Percentiles rank a stretch among this genome's conserved stretches.
phyloP scores from a whole-genome alignment of 169 alveolate genomes.

The Plasmodium gaboni region DNA sequence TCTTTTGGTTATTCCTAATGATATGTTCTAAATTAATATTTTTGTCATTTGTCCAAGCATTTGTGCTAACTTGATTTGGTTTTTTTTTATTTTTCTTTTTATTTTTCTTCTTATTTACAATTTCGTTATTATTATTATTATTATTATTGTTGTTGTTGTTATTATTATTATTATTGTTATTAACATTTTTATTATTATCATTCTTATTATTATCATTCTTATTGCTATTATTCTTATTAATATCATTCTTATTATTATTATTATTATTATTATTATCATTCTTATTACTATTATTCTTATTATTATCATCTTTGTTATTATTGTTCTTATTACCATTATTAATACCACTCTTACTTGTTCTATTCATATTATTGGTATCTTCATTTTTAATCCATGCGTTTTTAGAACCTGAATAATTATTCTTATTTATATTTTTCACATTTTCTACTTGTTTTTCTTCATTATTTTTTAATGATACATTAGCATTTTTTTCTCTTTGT shows the following conservation, averaged over 20 bases:
- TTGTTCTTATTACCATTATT: neutral
- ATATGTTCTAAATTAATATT: neutral
- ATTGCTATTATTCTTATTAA: neutral
- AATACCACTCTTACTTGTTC: neutral
- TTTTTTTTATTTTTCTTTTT: conserved; percentile 2
- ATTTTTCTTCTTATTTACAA: neutral
- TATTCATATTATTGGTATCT: too few relatives aligned
- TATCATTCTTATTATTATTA: neutral
- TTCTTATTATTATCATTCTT: neutral
- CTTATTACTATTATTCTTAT: neutral
- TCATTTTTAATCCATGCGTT: neutral
- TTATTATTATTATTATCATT: neutral
- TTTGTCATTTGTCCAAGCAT: neutral
- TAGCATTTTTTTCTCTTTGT: neutral
- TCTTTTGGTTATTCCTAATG: too few relatives aligned
- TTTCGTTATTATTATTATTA: neutral
- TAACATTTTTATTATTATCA: too few relatives aligned
- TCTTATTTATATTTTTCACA: conserved; percentile 8
- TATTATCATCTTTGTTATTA: neutral
- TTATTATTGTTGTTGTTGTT: neutral
- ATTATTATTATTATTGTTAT: too few relatives aligned
- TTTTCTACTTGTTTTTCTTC: neutral
- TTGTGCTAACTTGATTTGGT: neutral
- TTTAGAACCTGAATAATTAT: neutral
- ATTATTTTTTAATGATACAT: neutral